Base-by-base conservation (phyloP, 805 yeast genomes). In the Sugiyamaella valdiviana region DNA sequence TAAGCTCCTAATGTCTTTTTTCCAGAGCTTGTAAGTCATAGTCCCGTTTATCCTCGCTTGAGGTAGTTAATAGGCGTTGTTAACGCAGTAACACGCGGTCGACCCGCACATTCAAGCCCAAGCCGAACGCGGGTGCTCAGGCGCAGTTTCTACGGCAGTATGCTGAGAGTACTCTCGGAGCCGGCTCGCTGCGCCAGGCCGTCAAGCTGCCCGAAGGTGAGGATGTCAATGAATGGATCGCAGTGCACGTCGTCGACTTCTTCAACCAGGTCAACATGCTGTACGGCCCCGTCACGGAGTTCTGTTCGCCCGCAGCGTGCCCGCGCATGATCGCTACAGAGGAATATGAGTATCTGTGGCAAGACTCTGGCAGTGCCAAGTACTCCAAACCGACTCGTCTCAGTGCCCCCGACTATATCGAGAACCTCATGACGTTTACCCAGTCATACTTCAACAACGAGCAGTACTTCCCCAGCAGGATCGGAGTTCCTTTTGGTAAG, bases 311-410 rank as follows among this genome's bases (percentile, higher is more conserved):
- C 2, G 66, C 71, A n/a, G 77, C 95, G 2, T 93, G 99, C 64
- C 98, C 99, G 2, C 72, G 93, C 50, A 93, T 93, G 99, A 90
- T 86, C 49, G 99, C 99, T 17, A 91, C 98, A 0, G 93, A 84
- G 52, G 97, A 90, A 69, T 91, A 89, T 63, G 99, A 93, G 66
- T 93, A 93, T 62, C 74, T 93, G 51, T 93, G 99, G 99, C 96
- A 91, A 64, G 95, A 90, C 59, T 51, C 65, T 19, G 41, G 52
- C 15, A 72, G 71, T 55, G 70, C 78, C 38, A 67, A 71, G 50
- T 72, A 65, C 57, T 77, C 77, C 59, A 80, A 83, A 52, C 98
- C 99, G 0, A 79, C 86, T 6, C 82, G 93, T 15, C 80, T 93
- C 57, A 81, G 90, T 37, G 99, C 99, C 0, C 96, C 99, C 39